Percentiles rank a stretch among this genome's conserved stretches.
Conservation (phyloP, 2,329 filamentous ascomycete genomes). For the Elsinoe australis region DNA sequence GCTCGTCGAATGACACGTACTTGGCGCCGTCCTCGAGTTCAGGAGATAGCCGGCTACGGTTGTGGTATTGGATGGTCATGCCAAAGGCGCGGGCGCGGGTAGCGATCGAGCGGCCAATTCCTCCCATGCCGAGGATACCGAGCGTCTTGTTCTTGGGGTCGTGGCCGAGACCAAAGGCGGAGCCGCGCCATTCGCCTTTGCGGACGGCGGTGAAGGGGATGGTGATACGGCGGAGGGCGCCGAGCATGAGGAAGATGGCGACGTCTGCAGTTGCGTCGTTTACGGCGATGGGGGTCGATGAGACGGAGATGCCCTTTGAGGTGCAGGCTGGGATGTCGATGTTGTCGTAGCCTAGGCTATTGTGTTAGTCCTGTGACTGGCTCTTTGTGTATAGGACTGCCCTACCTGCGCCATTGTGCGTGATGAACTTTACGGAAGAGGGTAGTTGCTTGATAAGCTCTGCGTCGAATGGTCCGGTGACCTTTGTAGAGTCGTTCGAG, state of each 20-base stretch:
- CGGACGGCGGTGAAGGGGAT: constrained; percentile 41
- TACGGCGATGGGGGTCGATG: constrained; percentile 42
- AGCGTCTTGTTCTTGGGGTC: constrained; percentile 47
- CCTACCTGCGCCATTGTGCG: constrained; percentile 39
- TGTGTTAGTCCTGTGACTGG: too few species aligned
- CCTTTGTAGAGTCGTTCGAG: constrained; percentile 47
- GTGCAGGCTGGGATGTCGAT: constrained; percentile 31
- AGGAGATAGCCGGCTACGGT: constrained; percentile 38
- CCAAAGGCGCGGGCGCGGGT: constrained; percentile 47
- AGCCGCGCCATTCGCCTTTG: constrained; percentile 40
- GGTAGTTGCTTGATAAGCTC: constrained; percentile 39
- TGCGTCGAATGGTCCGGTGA: constrained; percentile 41
- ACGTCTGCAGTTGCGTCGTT: constrained; percentile 45
- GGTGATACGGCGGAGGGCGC: constrained; percentile 45
- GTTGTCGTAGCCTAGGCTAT: constrained; percentile 35
- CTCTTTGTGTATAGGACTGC: too few species aligned
- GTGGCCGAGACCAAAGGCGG: constrained; percentile 41
- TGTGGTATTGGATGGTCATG: constrained; percentile 54
- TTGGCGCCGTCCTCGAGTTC: constrained; percentile 39
- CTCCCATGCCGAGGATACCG: constrained; percentile 54
- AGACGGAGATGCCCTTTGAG: constrained; percentile 36
- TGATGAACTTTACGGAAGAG: constrained; percentile 37
- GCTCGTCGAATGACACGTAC: constrained; percentile 50
- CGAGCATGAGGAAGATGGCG: constrained; percentile 46
- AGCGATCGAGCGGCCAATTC: constrained; percentile 48